Evolutionary conservation across 2,329 filamentous ascomycete genomes (phyloP).

Genomic region (Pseudogymnoascus sp.): DNA sequence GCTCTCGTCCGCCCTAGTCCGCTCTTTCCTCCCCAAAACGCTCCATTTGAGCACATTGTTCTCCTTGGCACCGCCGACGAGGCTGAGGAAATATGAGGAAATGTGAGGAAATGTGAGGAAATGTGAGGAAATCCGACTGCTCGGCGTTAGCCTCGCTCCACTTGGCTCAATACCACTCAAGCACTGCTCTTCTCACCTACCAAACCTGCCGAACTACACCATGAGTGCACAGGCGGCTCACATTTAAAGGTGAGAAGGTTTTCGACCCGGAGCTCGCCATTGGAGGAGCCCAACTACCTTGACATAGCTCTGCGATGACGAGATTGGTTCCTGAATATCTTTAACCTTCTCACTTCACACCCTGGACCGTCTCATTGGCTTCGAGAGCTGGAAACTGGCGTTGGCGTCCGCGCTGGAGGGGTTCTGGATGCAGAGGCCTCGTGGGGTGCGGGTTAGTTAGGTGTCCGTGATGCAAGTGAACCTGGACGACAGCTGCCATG

Average conservation of each 20-base stretch:
- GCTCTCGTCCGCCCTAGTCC: too few species aligned
- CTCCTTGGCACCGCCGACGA: background rate
- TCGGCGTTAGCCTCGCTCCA: background rate
- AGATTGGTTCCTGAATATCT: constrained; percentile 3
- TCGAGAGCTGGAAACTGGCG: background rate
- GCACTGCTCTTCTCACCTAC: too few species aligned
- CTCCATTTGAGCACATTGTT: constrained; percentile 7
- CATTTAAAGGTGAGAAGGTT: background rate
- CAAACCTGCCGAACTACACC: too few species aligned
- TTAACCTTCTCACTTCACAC: constrained; percentile 1
- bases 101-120: too few species aligned
- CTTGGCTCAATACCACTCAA: too few species aligned
- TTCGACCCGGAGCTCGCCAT: background rate
- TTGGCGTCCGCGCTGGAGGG: background rate
- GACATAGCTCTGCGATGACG: background rate
- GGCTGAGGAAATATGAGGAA: background rate
- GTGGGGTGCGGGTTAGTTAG: background rate
- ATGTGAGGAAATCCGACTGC: background rate
- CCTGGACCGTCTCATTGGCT: background rate
- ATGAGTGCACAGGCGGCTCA: background rate
- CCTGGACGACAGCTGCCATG: constrained; percentile 1
- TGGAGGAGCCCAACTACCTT: background rate
- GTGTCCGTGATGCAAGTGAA: background rate
- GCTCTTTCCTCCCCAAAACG: background rate
- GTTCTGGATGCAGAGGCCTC: background rate